Base-by-base conservation (phyloP, 106 monocot genomes). In the Apostasia ramifera region DNA sequence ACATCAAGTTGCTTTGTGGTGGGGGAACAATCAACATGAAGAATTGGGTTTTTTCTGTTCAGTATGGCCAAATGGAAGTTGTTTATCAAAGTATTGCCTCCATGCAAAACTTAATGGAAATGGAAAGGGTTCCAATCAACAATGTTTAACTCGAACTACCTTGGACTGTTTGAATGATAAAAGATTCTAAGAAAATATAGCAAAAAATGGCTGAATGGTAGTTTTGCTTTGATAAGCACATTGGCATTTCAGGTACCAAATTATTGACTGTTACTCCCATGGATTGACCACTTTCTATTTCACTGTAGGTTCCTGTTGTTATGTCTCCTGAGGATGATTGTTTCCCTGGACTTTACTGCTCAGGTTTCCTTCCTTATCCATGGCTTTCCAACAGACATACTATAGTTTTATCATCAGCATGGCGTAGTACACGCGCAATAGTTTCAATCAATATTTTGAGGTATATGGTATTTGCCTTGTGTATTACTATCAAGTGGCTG, bases 301-400 rank as follows among this genome's bases (percentile, higher is more conserved):
- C 46, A 66, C 46, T 78, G 43, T 57, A 98, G 97, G 85, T 98
- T 8, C 87, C 89, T 13, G 81, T 93, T 77, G 87, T 98, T 46
- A 77, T 81, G 87, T 83, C 82, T 70, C 77, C 97, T 56, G 71
- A 85, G 53, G 87, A 93, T 66, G 87, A 76, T 62, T 74, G 75
- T 50, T 98, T 93, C 70, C 97, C 97, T 77, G 97, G 97, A 55
- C 89, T 98, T 61, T 98, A 93, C 66, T 87, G 83, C 59, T 81
- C 87, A 44, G 75, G 74, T 55, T 74, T 90, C n/a, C 78, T 90
- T 11, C 42, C 57, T 52, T 37, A 81, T 78, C 97, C 97, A 57
- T 98, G 97, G 97, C 92, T 98, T 81, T 77, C 86, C 81, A 93
- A 93, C 77, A 93, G 92, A 60, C 59, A 61, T 26, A 98, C 89